Conservation (phyloP, 805 yeast genomes). For the Starmerella sp. region DNA sequence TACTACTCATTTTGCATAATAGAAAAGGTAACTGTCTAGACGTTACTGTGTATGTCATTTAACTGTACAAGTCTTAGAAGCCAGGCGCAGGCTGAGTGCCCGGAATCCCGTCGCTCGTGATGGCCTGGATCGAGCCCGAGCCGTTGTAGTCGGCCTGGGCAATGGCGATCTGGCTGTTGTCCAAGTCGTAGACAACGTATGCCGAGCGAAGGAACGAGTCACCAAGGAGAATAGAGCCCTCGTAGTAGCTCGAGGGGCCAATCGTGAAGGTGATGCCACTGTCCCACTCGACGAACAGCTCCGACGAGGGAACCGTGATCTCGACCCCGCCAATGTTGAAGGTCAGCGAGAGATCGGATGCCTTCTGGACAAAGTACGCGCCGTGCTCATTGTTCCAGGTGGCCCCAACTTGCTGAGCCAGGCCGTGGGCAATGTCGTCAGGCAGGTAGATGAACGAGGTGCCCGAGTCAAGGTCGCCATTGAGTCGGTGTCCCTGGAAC, state of each 20-base stretch:
- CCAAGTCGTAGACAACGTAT: conserved; percentile 60
- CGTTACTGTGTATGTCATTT: no score
- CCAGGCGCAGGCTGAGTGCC: conserved; percentile 20
- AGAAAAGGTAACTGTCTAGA: no score
- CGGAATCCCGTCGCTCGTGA: conserved; percentile 25
- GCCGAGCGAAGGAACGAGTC: conserved; percentile 55
- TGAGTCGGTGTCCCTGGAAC: conserved; percentile 5
- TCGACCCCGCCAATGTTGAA: background rate
- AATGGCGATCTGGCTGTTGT: conserved; percentile 42
- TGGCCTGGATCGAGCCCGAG: conserved; percentile 23
- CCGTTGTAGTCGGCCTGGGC: conserved; percentile 36
- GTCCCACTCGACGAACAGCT: background rate
- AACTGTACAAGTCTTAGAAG: background rate
- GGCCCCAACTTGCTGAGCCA: conserved; percentile 10
- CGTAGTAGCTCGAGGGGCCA: background rate
- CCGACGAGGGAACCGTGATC: background rate
- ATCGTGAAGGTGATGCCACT: background rate
- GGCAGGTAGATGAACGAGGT: conserved; percentile 36
- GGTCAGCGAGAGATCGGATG: background rate
- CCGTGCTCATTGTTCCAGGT: background rate
- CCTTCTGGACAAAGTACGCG: background rate
- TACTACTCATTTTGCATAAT: no score
- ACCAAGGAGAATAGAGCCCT: conserved; percentile 41
- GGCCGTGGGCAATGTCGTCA: conserved; percentile 1
- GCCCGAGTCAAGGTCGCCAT: conserved; percentile 11